phyloP scores from a whole-genome alignment of 1,284 basidiomycete species.

The Cutaneotrichosporon cyanovorans region DNA sequence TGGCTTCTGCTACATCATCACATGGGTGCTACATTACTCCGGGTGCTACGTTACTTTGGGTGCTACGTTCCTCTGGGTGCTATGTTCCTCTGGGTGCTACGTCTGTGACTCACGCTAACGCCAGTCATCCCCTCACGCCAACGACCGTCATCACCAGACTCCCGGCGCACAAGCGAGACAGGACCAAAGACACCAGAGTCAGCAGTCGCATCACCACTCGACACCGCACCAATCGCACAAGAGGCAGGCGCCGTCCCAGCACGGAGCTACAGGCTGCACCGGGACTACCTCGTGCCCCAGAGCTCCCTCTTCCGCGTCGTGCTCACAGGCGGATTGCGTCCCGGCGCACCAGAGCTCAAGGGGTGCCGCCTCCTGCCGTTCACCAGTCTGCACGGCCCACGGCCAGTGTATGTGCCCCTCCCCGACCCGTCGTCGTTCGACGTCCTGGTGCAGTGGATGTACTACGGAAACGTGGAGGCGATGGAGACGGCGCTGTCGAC shows the following conservation, averaged over 20 bases:
- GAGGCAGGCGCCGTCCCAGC: not conserved
- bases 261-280: slow-evolving; percentile 32
- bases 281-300: slow-evolving; percentile 43
- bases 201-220: not conserved
- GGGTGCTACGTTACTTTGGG: no score
- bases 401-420: slow-evolving; percentile 34
- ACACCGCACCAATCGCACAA: not conserved
- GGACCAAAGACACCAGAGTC: not conserved
- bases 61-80: no score
- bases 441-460: slow-evolving; percentile 43
- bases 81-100: no score
- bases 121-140: no score
- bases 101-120: no score
- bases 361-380: slow-evolving; percentile 10
- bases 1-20: not conserved
- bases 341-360: slow-evolving; percentile 8
- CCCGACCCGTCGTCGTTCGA: slow-evolving; percentile 43
- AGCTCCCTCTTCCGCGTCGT: slow-evolving; percentile 38
- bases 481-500: slow-evolving; percentile 34
- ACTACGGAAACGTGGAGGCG: slow-evolving; percentile 37
- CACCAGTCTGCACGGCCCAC: slow-evolving; percentile 6
- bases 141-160: no score
- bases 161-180: not conserved
- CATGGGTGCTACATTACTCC: no score
- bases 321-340: slow-evolving; percentile 17